phyloP scores from a whole-genome alignment of 768 basidiomycete genomes.

The Bullera alba region DNA sequence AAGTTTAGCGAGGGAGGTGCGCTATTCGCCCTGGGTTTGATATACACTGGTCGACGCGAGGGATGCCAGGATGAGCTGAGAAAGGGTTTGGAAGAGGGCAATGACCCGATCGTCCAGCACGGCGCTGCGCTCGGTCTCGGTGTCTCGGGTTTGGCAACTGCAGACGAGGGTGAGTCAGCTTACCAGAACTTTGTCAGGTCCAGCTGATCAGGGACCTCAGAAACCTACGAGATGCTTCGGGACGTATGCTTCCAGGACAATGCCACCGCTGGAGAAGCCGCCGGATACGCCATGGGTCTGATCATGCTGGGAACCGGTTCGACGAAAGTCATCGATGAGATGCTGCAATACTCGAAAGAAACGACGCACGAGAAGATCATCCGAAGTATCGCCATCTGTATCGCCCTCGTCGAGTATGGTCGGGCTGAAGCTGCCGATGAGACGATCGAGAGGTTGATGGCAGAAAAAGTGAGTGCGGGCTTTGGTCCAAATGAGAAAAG shows the following conservation, averaged over 20 bases:
- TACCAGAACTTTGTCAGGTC: not conserved
- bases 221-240: constrained; percentile 87
- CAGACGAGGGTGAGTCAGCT: constrained; percentile 53
- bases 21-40: constrained; percentile 88
- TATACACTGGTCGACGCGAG: constrained; percentile 71
- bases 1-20: constrained; percentile 93
- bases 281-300: constrained; percentile 95
- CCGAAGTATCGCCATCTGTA: constrained; percentile 83
- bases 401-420: constrained; percentile 87
- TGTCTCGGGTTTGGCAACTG: constrained; percentile 88
- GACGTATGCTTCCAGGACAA: constrained; percentile 84
- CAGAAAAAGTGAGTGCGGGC: constrained; percentile 65
- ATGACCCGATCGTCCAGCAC: constrained; percentile 83
- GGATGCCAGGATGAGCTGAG: constrained; percentile 74
- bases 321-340: constrained; percentile 73
- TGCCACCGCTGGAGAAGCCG: constrained; percentile 89
- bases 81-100: constrained; percentile 52
- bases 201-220: constrained; percentile 46
- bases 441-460: constrained; percentile 67
- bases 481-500: not conserved
- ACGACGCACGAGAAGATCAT: constrained; percentile 99
- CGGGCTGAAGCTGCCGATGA: constrained; percentile 84
- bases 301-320: constrained; percentile 95
- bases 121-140: constrained; percentile 96
- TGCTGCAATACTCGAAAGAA: constrained; percentile 91